Percentiles rank a stretch among this genome's conserved stretches.
phyloP scores from a whole-genome alignment of 495 filamentous ascomycete genomes.

The Trichocladium antarcticum region DNA sequence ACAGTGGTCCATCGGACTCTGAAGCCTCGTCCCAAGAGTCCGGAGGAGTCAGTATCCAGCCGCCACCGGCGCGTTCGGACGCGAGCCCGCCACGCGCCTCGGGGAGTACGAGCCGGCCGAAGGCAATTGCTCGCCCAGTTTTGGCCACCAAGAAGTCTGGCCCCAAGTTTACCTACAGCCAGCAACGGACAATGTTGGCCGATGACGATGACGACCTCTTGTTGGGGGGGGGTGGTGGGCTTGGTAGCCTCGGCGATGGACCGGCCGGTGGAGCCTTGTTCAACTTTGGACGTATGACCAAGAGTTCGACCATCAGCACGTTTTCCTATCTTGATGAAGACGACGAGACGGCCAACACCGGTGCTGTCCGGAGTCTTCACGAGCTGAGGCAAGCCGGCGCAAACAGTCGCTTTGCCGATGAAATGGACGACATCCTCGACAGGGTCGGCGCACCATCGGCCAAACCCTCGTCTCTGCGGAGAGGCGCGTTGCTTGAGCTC shows the following conservation, averaged over 20 bases:
- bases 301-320: constrained; percentile 21
- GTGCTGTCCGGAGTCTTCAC: constrained; percentile 69
- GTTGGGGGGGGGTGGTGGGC: constrained; percentile 19
- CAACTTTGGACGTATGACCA: constrained; percentile 28
- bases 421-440: constrained; percentile 72
- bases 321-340: constrained; percentile 33
- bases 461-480: constrained; percentile 37
- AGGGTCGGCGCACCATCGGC: constrained; percentile 57
- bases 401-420: constrained; percentile 68
- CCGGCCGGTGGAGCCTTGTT: constrained; percentile 28
- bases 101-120: not conserved
- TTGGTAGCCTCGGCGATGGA: constrained; percentile 21
- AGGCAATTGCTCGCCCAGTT: constrained; percentile 9
- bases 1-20: constrained; percentile 15
- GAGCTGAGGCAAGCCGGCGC: constrained; percentile 80
- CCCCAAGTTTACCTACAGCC: constrained; percentile 39
- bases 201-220: constrained; percentile 36
- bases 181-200: constrained; percentile 38
- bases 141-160: constrained; percentile 18
- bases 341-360: constrained; percentile 45
- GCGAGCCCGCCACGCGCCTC: constrained; percentile 12
- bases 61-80: constrained; percentile 4
- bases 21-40: constrained; percentile 7
- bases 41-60: not conserved
- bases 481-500: constrained; percentile 52